These are phyloP conservation scores for Nicotiana rustica DNA, from an alignment of 305 asterid species.

Conservation along the genomic window DNA sequence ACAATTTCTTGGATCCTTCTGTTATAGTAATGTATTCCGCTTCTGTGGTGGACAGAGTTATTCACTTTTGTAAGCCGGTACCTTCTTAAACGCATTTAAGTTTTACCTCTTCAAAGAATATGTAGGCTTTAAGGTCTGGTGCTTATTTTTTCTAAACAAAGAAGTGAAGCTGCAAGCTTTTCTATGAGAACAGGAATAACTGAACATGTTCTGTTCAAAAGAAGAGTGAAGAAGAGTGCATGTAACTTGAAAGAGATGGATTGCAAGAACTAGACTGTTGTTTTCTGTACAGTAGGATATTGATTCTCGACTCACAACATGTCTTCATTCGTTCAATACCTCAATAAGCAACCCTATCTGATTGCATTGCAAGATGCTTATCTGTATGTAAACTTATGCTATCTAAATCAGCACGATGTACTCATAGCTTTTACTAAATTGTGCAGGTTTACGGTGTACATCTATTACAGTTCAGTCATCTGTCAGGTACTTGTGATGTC, in stretches of 20 bases:
- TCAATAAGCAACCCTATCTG: not conserved
- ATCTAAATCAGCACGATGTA: slow-evolving; percentile 30
- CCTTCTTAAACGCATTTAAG: no score
- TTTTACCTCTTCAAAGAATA: no score
- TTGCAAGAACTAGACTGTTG: not conserved
- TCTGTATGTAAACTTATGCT: not conserved
- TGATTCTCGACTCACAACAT: not conserved
- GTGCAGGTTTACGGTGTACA: slow-evolving; percentile 68
- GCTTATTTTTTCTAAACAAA: not conserved
- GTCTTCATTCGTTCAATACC: slow-evolving; percentile 4
- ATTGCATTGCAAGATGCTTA: not conserved
- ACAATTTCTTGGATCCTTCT: not conserved
- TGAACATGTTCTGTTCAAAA: not conserved
- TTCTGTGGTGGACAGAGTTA: not conserved
- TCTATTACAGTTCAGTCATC: slow-evolving; percentile 63
- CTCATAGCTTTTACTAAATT: slow-evolving; percentile 38
- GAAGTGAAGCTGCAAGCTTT: not conserved
- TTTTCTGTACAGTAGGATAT: slow-evolving; percentile 4
- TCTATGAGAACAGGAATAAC: slow-evolving; percentile 8
- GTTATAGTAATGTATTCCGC: not conserved
- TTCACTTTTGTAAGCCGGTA: not conserved
- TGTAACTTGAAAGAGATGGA: not conserved
- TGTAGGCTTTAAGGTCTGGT: no score
- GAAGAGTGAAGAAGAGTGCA: slow-evolving; percentile 9
- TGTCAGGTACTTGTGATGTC: slow-evolving; percentile 67